phyloP scores from a whole-genome alignment of 2,329 filamentous ascomycete species.

The Phialemoniopsis sp. region DNA sequence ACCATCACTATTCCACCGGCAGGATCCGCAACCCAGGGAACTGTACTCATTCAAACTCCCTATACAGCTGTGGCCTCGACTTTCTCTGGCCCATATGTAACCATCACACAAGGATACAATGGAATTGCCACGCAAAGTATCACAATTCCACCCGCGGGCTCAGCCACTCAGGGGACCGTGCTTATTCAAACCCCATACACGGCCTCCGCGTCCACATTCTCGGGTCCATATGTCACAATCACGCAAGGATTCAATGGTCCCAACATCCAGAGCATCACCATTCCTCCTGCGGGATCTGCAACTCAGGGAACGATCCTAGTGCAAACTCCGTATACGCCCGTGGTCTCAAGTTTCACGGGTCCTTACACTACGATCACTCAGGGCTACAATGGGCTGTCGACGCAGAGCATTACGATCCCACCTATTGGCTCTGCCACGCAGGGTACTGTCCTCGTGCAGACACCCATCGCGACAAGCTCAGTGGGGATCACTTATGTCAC shows the following conservation, averaged over 20 bases:
- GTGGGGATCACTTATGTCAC: constrained; percentile 1
- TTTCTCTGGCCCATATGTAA: constrained; percentile 6
- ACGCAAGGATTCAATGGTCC: background rate
- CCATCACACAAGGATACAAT: constrained; percentile 2
- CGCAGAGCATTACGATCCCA: background rate
- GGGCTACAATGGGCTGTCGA: background rate
- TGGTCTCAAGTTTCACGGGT: too few species aligned
- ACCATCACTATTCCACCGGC: constrained; percentile 2
- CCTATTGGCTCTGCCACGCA: background rate
- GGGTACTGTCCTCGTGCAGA: constrained; percentile 5
- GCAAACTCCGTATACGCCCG: constrained; percentile 1
- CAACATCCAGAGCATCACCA: background rate
- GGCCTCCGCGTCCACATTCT: background rate
- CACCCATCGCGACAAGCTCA: background rate
- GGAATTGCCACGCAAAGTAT: background rate
- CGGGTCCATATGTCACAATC: constrained; percentile 2
- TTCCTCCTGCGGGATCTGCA: background rate
- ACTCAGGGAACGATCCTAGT: background rate
- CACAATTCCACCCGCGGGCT: background rate
- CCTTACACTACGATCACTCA: constrained; percentile 3
- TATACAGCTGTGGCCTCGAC: background rate
- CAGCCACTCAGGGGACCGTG: constrained; percentile 6
- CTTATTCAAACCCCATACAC: constrained; percentile 5
- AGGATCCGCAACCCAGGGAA: constrained; percentile 2
- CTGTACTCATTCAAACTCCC: constrained; percentile 3